Conservation (phyloP, 495 filamentous ascomycete species). For the Penicillium macrosclerotiorum region DNA sequence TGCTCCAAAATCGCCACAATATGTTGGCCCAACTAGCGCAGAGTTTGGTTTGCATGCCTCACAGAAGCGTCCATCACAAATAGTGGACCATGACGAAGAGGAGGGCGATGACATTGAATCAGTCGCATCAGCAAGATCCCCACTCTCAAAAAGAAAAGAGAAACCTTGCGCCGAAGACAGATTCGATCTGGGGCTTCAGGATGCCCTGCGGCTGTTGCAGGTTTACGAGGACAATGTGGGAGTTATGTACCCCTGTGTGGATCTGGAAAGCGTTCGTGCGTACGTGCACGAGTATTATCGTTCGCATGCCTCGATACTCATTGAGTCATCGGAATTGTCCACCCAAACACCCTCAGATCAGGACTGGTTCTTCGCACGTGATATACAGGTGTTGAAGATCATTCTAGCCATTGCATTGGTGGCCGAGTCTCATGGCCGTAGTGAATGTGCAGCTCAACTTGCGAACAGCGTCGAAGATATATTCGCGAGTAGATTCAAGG, state of each 20-base stretch:
- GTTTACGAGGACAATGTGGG: conserved; percentile 78
- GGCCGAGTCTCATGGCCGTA: conserved; percentile 71
- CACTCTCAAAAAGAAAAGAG: too few relatives aligned
- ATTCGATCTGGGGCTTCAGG: conserved; percentile 44
- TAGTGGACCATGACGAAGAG: too few relatives aligned
- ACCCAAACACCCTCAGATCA: conserved; percentile 47
- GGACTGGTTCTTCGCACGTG: conserved; percentile 59
- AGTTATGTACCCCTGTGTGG: conserved; percentile 78
- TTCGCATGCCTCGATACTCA: conserved; percentile 21
- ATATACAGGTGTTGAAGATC: conserved; percentile 73
- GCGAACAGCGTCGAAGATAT: conserved; percentile 68
- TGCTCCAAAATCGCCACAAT: conserved; percentile 35
- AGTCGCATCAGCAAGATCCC: too few relatives aligned
- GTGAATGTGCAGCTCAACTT: conserved; percentile 64
- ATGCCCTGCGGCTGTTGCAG: conserved; percentile 65
- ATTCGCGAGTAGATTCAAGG: conserved; percentile 63
- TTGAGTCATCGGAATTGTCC: conserved; percentile 49
- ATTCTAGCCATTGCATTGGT: conserved; percentile 69
- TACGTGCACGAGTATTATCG: conserved; percentile 52
- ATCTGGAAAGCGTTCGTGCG: conserved; percentile 59
- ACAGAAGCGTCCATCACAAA: background rate
- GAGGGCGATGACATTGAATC: too few relatives aligned
- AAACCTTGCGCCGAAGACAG: conserved; percentile 19
- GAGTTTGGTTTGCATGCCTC: conserved; percentile 36
- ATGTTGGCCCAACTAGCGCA: conserved; percentile 42